A percentile compares a stretch with the other conserved stretches of the same genome.
Evolutionary conservation across 306 rosid species (phyloP).

Genomic region (Rosa persica): DNA sequence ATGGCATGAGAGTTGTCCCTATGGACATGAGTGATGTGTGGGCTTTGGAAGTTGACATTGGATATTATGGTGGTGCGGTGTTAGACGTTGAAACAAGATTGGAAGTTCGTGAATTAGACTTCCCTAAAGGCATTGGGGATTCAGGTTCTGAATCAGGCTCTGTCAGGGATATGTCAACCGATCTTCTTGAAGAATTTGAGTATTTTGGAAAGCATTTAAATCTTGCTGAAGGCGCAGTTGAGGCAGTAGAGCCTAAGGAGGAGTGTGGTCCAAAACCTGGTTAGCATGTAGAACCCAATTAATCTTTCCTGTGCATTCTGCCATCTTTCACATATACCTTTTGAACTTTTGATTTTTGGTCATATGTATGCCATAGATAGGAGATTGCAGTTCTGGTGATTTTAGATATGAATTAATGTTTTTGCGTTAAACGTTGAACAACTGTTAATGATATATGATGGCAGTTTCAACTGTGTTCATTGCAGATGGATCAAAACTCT

Average conservation of each 20-base stretch:
- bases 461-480: constrained; percentile 21
- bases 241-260: constrained; percentile 47
- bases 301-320: not conserved
- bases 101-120: constrained; percentile 77
- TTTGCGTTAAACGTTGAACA: not conserved
- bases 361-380: not conserved
- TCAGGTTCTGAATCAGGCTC: constrained; percentile 44
- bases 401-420: not conserved
- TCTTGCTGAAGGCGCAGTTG: constrained; percentile 49
- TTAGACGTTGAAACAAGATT: constrained; percentile 83
- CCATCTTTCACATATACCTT: not conserved
- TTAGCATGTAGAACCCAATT: constrained; percentile 20
- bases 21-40: constrained; percentile 80
- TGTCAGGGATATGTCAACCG: constrained; percentile 58
- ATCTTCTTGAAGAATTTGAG: constrained; percentile 72
- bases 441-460: constrained; percentile 28
- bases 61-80: constrained; percentile 77
- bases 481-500: constrained; percentile 55
- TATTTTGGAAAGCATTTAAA: constrained; percentile 54
- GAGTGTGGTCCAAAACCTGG: constrained; percentile 52
- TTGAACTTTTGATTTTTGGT: not conserved
- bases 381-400: not conserved
- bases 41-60: constrained; percentile 84
- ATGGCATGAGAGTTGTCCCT: constrained; percentile 84
- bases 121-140: constrained; percentile 37